Percentiles rank a stretch among this genome's conserved stretches.
phyloP scores from a whole-genome alignment of 495 filamentous ascomycete species.

The Aspergillus egyptiacus region DNA sequence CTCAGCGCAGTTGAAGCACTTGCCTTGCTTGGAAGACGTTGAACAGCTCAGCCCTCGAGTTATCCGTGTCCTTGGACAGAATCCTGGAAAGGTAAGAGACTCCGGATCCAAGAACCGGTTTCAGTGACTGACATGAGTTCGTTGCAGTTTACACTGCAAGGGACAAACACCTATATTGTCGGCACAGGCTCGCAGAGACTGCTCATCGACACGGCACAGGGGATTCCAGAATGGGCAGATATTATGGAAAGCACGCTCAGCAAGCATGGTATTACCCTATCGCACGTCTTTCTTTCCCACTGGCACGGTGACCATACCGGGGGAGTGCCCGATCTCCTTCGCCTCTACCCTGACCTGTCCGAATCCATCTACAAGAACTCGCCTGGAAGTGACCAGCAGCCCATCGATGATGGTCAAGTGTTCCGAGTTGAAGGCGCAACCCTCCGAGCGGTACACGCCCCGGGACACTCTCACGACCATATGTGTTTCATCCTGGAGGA shows the following conservation, averaged over 20 bases:
- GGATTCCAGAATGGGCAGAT: constrained; percentile 28
- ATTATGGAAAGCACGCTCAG: constrained; percentile 19
- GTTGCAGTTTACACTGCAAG: constrained; percentile 34
- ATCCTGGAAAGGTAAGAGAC: constrained; percentile 52
- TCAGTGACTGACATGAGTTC: constrained; percentile 17
- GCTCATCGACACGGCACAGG: constrained; percentile 66
- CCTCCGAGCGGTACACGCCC: constrained; percentile 32
- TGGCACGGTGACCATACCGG: constrained; percentile 77
- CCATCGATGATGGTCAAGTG: constrained; percentile 34
- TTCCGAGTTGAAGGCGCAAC: constrained; percentile 38
- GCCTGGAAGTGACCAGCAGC: constrained; percentile 42
- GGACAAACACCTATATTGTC: constrained; percentile 74
- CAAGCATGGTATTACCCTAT: constrained; percentile 41
- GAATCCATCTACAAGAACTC: constrained; percentile 36
- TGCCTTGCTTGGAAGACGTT: constrained; percentile 34
- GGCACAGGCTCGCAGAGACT: constrained; percentile 57
- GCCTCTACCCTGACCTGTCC: constrained; percentile 41
- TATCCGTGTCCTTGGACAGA: constrained; percentile 53
- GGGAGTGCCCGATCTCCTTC: constrained; percentile 58
- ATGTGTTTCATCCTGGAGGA: constrained; percentile 47
- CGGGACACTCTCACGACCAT: constrained; percentile 42
- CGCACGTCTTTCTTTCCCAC: constrained; percentile 64
- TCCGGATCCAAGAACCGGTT: not conserved
- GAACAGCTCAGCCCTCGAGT: constrained; percentile 39
- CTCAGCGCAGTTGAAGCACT: constrained; percentile 19